These are phyloP conservation scores for Coniochaeta hoffmannii DNA, from an alignment of 2,329 filamentous ascomycete species.

Conservation along the genomic window DNA sequence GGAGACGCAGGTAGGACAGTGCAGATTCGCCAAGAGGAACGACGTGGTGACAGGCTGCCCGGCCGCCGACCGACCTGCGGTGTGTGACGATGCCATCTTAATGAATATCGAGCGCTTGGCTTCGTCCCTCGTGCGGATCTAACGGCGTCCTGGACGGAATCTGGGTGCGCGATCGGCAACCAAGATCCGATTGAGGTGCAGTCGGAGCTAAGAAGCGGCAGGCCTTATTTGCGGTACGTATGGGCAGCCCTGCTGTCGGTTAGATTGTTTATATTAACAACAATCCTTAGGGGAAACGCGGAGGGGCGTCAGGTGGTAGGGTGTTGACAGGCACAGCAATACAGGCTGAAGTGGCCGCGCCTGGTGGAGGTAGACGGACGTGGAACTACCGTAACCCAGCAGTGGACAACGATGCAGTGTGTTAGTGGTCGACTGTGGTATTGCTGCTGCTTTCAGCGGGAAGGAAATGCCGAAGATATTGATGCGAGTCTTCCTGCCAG, in stretches of 20 bases:
- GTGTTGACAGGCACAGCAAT: constrained; percentile 6
- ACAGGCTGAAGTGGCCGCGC: constrained; percentile 15
- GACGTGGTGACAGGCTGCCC: constrained; percentile 42
- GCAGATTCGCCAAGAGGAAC: constrained; percentile 65
- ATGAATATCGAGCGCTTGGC: constrained; percentile 2
- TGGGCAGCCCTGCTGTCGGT: neutral
- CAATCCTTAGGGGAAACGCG: constrained; percentile 15
- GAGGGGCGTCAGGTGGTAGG: constrained; percentile 6
- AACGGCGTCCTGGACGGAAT: constrained; percentile 1
- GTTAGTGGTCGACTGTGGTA: neutral
- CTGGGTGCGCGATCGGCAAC: neutral
- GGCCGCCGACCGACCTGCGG: neutral
- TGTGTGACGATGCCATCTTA: constrained; percentile 12
- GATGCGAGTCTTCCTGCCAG: neutral
- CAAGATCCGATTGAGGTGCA: neutral
- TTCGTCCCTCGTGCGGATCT: neutral
- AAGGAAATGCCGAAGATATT: neutral
- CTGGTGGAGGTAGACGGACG: neutral
- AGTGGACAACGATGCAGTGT: neutral
- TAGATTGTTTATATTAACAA: constrained; percentile 7
- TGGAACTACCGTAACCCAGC: neutral
- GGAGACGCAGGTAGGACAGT: constrained; percentile 68
- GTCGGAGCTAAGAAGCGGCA: neutral
- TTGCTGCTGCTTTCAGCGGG: neutral
- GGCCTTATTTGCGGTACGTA: constrained; percentile 2